Conservation (phyloP, 1,284 basidiomycete species). For the Fistulinella cinereoalba region DNA sequence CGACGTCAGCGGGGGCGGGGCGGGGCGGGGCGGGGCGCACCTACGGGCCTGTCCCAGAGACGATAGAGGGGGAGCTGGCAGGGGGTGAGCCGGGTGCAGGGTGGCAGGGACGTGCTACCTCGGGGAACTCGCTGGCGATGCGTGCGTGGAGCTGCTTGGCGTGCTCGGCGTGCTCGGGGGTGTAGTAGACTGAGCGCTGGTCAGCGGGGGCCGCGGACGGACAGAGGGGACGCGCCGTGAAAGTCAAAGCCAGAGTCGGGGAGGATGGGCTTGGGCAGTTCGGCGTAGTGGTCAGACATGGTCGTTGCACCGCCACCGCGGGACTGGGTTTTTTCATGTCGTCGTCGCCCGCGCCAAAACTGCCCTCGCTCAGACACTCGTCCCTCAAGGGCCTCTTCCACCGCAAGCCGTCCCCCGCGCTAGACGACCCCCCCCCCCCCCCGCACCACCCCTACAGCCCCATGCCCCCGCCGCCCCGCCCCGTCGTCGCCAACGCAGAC, state of each 20-base stretch:
- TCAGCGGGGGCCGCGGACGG: background rate
- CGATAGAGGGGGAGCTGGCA: conserved; percentile 59
- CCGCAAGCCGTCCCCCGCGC: conserved; percentile 28
- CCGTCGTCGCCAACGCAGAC: conserved; percentile 65
- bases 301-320: conserved; percentile 26
- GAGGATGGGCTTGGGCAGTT: conserved; percentile 53
- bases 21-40: conserved; percentile 26
- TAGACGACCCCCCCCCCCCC: conserved; percentile 27
- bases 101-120: conserved; percentile 37
- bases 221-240: conserved; percentile 48
- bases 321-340: conserved; percentile 41
- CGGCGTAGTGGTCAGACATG: conserved; percentile 41
- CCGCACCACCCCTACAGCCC: conserved; percentile 42
- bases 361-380: conserved; percentile 23
- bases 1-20: background rate
- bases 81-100: background rate
- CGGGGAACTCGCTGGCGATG: conserved; percentile 68
- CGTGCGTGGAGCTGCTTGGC: conserved; percentile 62
- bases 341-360: conserved; percentile 39
- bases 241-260: conserved; percentile 59
- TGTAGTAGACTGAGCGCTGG: conserved; percentile 56
- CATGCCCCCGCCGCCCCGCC: conserved; percentile 59
- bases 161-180: conserved; percentile 45
- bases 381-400: conserved; percentile 35
- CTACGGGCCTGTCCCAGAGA: conserved; percentile 64